Base-by-base conservation (phyloP, 495 filamentous ascomycete genomes). In the Neurospora tetraspora region DNA sequence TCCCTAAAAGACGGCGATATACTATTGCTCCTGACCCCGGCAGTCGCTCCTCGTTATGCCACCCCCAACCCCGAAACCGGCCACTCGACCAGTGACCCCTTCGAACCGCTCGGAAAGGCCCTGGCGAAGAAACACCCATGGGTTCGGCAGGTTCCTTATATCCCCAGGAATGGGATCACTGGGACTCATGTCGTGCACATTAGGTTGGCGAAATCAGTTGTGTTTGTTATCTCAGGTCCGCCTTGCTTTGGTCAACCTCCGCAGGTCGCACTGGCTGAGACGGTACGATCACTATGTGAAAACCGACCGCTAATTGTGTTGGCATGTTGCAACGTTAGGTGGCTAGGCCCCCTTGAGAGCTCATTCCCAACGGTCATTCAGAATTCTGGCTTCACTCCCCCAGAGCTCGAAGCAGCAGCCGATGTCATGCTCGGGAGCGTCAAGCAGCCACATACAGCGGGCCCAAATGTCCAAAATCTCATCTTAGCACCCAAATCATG, bases 71-170 rank as follows among this genome's bases (percentile, higher is more conserved):
- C 23, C 7, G 69, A 70, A 4, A 61, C 74, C 4, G 42, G 75
- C 65, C 39, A 71, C 42, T 65, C 77, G 27, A 69, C 76, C 70
- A 80, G 79, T 69, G 89, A 90, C 76, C 89, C 89, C 31, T 90
- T 90, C 71, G 89, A 90, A 74, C 84, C 86, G 36, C 79, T 90
- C 70, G 89, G 89, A 38, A 83, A 82, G 70, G 84, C 87, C 16
- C 77, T 90, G 73, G 87, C 88, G 5, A 79, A 71, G 31, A 81
- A 83, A 70, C 88, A 90, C 76, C 80, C 83, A 2, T 86, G 83
- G 81, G 81, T 90, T 74, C 85, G 86, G 45, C 89, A 90, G 75
- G 87, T 89, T 71, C 89, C 89, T 31, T 90, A 90, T 71, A 85
- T 85, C 7, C 82, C 84, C 23, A 83, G 81, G 37, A 85, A 86